A percentile compares a stretch with the other conserved stretches of the same genome.
Conservation (phyloP, 305 asterid genomes). For the Solanum hybrid region DNA sequence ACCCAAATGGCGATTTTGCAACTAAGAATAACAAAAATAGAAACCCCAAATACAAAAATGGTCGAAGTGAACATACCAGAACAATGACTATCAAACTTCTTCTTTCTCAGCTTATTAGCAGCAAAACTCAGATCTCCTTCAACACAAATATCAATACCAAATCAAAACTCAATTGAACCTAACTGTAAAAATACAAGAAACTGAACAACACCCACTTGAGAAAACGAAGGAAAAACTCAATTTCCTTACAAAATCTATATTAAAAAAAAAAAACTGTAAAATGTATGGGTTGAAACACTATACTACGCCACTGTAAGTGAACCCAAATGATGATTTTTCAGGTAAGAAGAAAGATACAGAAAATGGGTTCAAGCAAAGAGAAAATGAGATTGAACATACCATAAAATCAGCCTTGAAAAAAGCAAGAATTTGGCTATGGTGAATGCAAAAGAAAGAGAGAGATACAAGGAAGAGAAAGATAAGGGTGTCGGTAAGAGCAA, state of each 20-base stretch:
- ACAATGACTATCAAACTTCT: neutral
- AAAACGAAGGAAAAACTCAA: neutral
- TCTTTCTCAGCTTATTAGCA: neutral
- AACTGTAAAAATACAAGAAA: neutral
- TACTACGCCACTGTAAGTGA: neutral
- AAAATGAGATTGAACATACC: neutral
- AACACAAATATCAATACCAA: neutral
- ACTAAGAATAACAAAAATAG: neutral
- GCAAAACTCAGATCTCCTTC: neutral
- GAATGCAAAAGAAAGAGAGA: neutral
- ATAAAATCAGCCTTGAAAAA: neutral
- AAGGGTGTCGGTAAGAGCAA: neutral
- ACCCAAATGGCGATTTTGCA: neutral
- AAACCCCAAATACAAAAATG: neutral
- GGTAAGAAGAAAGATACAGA: neutral
- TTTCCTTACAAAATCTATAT: neutral
- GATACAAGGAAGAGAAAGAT: neutral
- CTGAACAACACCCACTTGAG: neutral
- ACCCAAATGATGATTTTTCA: neutral
- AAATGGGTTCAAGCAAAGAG: neutral
- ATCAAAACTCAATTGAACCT: neutral
- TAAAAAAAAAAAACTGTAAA: no score
- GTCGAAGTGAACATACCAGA: neutral
- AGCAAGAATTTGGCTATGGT: neutral
- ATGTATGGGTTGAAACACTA: neutral